Evolutionary conservation across 306 rosid species (phyloP).

Genomic region (Malus orientalis): DNA sequence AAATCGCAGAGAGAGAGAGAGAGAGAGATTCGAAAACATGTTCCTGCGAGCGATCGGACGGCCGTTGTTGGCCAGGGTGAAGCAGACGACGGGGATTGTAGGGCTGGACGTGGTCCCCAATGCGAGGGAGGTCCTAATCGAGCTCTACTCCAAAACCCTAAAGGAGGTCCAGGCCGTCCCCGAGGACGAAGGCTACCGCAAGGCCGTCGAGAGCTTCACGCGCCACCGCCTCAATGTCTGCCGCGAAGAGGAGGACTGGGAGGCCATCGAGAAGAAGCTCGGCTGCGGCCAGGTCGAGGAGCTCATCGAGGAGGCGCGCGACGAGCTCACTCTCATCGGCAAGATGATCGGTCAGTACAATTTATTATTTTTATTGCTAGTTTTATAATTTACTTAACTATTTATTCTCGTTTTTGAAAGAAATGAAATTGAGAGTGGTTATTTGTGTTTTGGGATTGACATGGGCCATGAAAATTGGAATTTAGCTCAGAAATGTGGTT

Average conservation of each 20-base stretch:
- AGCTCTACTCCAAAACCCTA: slow-evolving; percentile 63
- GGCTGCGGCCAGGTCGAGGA: slow-evolving; percentile 94
- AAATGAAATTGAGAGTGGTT: not conserved
- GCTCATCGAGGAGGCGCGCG: slow-evolving; percentile 89
- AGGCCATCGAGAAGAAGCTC: slow-evolving; percentile 58
- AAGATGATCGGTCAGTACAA: slow-evolving; percentile 58
- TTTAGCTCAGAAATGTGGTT: not conserved
- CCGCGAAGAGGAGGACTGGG: slow-evolving; percentile 79
- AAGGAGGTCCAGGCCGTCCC: slow-evolving; percentile 84
- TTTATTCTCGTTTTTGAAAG: not conserved
- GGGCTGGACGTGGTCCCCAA: slow-evolving; percentile 87
- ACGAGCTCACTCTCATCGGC: slow-evolving; percentile 71
- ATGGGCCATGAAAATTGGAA: not conserved
- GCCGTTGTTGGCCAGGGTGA: slow-evolving; percentile 82
- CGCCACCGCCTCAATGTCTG: slow-evolving; percentile 64
- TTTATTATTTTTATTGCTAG: not conserved
- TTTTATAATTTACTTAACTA: not conserved
- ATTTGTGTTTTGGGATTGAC: not conserved
- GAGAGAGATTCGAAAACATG: slow-evolving; percentile 17
- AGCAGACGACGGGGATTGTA: slow-evolving; percentile 80
- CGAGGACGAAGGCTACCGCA: slow-evolving; percentile 85
- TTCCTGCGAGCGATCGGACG: slow-evolving; percentile 71
- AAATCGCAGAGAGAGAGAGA: not conserved
- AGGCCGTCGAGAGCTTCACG: slow-evolving; percentile 86
- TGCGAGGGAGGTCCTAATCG: slow-evolving; percentile 70